Base-by-base conservation (phyloP, 2,329 filamentous ascomycete species). In the Zalaria obscura region DNA sequence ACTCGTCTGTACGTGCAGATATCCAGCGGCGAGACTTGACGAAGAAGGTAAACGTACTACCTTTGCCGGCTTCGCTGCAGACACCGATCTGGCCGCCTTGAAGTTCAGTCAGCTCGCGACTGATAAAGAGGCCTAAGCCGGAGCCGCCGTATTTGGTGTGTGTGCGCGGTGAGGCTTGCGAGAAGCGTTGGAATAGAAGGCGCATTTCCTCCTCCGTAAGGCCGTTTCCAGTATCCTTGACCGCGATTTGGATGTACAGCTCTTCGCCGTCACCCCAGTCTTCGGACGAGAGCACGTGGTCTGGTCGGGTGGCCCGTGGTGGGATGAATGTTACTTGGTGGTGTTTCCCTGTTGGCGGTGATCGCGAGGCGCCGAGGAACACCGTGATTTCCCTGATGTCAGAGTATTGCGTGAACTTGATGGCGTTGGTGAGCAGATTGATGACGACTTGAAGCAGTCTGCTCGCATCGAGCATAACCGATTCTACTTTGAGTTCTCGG, bases 41-140 rank as follows among this genome's bases (percentile, higher is more conserved):
- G 53, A 78, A 81, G 52, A 81, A 80, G 37, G 70, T 73, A 56
- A 81, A 80, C 3, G 70, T 77, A 53, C 73, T 78, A 35, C 77
- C 77, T 5, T 68, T 55, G n/a, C 71, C 75, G 44, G 69, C 68
- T 38, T 66, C 56, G 0, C 75, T 78, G 2, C 65, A 62, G 7
- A 82, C 74, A 1, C 78, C 78, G 28, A 83, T 80, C 35, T 76
- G 70, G 1, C 79, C 79, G 11, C 77, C 76, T 47, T 81, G 78
- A 27, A 83, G 63, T 52, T 83, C 78, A 1, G 76, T 77, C 9
- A 83, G 65, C 27, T 75, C 68, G 10, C 76, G 68, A 35, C 74
- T 78, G 43, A 83, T 82, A 52, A 81, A 83, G 0, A 83, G 62
- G 0, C 79, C 79, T 1, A 83, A 65, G 0, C 79, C 79, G 0